Percentiles rank a stretch among this genome's conserved stretches.
Conservation (phyloP, 164 flowering plant genomes). For the Nymphaea thermarum region DNA sequence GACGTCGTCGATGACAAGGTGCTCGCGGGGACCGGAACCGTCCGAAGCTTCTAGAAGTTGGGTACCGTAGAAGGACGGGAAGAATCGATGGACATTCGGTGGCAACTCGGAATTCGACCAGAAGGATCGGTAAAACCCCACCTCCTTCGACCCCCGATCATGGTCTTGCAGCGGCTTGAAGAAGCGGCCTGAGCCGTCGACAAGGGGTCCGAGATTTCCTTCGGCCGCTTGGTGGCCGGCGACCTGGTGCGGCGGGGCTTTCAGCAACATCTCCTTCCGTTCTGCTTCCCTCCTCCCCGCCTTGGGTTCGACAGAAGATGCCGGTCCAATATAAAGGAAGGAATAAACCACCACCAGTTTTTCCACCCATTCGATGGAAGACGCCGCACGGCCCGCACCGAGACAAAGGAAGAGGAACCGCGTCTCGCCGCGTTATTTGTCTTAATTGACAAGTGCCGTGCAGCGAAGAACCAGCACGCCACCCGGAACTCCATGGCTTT, state of each 20-base stretch:
- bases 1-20: slow-evolving; percentile 66
- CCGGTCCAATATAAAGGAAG: too few species aligned
- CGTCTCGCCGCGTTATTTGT: too few species aligned
- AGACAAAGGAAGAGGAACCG: too few species aligned
- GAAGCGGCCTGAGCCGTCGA: slow-evolving; percentile 81
- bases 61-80: slow-evolving; percentile 69
- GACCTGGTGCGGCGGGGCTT: slow-evolving; percentile 78
- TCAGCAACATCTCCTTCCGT: slow-evolving; percentile 28
- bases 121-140: slow-evolving; percentile 52
- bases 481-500: too few species aligned
- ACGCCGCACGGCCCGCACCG: too few species aligned
- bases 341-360: too few species aligned
- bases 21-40: slow-evolving; percentile 57
- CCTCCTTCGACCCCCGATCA: slow-evolving; percentile 64
- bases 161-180: slow-evolving; percentile 66
- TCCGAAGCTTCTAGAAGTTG: slow-evolving; percentile 63
- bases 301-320: too few species aligned
- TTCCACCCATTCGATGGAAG: too few species aligned
- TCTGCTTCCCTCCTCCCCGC: too few species aligned
- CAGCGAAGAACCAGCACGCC: too few species aligned
- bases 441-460: too few species aligned
- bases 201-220: slow-evolving; percentile 67
- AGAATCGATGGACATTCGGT: slow-evolving; percentile 39
- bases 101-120: slow-evolving; percentile 46
- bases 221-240: slow-evolving; percentile 69